phyloP scores from a whole-genome alignment of 345 rosid genomes.

The Eutrema japonicum region DNA sequence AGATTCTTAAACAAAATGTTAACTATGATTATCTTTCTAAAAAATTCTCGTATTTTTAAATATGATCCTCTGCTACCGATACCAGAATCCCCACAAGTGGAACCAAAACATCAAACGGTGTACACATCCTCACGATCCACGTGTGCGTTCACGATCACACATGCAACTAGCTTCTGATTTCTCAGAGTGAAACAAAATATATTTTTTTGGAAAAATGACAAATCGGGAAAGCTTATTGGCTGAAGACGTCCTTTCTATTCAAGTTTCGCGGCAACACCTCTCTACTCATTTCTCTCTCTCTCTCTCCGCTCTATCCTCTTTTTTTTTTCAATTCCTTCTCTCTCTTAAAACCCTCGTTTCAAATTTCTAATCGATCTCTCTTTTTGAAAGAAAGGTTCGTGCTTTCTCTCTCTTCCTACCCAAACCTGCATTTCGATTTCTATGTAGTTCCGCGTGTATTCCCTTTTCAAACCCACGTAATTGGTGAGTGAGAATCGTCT shows the following conservation, averaged over 20 bases:
- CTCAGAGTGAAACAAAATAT: slow-evolving; percentile 2
- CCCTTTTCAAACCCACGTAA: slow-evolving; percentile 26
- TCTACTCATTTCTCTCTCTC: slow-evolving; percentile 33
- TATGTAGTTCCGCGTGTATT: slow-evolving; percentile 25
- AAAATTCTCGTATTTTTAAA: slow-evolving; percentile 18
- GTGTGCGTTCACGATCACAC: slow-evolving; percentile 20
- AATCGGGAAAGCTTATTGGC: slow-evolving; percentile 39
- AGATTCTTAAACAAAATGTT: too few species aligned
- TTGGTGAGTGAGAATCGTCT: slow-evolving; percentile 41
- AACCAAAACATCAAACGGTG: slow-evolving; percentile 7
- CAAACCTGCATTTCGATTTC: slow-evolving; percentile 13
- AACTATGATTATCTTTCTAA: neutral
- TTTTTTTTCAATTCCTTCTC: slow-evolving; percentile 17
- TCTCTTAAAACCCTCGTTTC: slow-evolving; percentile 34
- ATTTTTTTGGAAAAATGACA: neutral
- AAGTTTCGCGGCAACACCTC: slow-evolving; percentile 94
- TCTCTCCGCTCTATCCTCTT: slow-evolving; percentile 5
- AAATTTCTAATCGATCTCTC: slow-evolving; percentile 35
- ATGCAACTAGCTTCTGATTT: neutral
- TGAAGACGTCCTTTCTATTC: slow-evolving; percentile 52
- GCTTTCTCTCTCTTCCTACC: slow-evolving; percentile 30
- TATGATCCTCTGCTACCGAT: slow-evolving; percentile 25
- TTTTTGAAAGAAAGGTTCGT: slow-evolving; percentile 31
- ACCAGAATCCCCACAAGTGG: neutral
- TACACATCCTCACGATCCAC: neutral